These are phyloP conservation scores for Lactifluus hygrophoroides DNA, from an alignment of 768 basidiomycete genomes.

Conservation along the genomic window DNA sequence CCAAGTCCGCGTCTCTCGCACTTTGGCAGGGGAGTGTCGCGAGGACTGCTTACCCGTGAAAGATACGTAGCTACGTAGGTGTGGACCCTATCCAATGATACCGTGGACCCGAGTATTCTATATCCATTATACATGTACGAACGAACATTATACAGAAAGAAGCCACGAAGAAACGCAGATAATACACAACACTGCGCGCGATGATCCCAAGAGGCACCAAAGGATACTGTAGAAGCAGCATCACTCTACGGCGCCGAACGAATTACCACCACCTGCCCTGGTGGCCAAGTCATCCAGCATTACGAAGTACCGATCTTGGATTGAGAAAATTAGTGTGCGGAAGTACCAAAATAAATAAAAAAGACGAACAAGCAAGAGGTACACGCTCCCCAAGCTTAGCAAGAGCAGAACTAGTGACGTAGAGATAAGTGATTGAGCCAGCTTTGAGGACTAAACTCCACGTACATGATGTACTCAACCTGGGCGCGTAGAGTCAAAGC, in stretches of 20 bases:
- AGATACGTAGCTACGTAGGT: no score
- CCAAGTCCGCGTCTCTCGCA: not conserved
- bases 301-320: constrained; percentile 41
- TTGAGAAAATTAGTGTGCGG: not conserved
- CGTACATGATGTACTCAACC: constrained; percentile 60
- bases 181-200: not conserved
- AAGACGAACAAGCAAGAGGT: constrained; percentile 46
- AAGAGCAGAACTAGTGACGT: constrained; percentile 41
- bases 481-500: constrained; percentile 51
- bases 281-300: constrained; percentile 40
- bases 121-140: not conserved
- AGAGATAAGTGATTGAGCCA: not conserved
- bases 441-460: constrained; percentile 5
- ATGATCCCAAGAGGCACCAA: not conserved
- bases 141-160: not conserved
- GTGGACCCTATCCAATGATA: no score
- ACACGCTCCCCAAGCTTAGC: constrained; percentile 56
- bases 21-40: no score
- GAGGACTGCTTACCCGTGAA: no score
- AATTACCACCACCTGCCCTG: constrained; percentile 22
- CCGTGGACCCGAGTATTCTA: no score
- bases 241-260: not conserved
- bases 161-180: not conserved
- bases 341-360: not conserved
- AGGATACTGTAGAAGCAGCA: not conserved